Percentiles rank a stretch among this genome's conserved stretches.
Conservation (phyloP, 1,284 basidiomycete genomes). For the Neonothopanus nambi region DNA sequence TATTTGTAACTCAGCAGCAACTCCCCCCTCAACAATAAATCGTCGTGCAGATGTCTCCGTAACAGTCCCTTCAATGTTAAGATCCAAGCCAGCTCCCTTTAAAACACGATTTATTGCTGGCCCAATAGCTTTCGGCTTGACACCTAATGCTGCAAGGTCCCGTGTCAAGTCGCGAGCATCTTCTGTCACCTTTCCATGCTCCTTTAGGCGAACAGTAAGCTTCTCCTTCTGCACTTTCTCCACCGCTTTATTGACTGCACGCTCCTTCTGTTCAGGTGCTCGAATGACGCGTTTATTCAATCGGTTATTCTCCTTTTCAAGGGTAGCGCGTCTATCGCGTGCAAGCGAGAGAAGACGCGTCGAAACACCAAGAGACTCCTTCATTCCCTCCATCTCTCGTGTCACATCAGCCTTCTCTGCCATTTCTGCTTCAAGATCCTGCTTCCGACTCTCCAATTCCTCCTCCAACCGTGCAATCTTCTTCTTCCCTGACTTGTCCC, state of each 20-base stretch:
- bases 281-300: background rate
- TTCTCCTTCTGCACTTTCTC: background rate
- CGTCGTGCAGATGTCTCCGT: conserved; percentile 3
- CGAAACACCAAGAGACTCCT: no score
- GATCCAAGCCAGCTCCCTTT: background rate
- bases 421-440: no score
- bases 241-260: background rate
- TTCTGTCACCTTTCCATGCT: background rate
- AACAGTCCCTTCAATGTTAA: background rate
- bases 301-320: background rate
- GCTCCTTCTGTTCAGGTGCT: background rate
- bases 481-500: no score
- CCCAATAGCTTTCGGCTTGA: background rate
- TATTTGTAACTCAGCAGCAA: conserved; percentile 22
- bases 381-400: no score
- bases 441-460: no score
- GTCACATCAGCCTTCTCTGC: no score
- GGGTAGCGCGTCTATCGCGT: no score
- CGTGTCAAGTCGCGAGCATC: background rate
- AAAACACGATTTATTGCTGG: background rate
- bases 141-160: background rate
- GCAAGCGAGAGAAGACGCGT: no score
- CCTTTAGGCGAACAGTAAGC: background rate
- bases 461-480: no score
- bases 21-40: conserved; percentile 19